Evolutionary conservation across 345 rosid species (phyloP), one percentile per base, ranked within the genome.

Genomic region (Rhodamnia rubescens): DNA sequence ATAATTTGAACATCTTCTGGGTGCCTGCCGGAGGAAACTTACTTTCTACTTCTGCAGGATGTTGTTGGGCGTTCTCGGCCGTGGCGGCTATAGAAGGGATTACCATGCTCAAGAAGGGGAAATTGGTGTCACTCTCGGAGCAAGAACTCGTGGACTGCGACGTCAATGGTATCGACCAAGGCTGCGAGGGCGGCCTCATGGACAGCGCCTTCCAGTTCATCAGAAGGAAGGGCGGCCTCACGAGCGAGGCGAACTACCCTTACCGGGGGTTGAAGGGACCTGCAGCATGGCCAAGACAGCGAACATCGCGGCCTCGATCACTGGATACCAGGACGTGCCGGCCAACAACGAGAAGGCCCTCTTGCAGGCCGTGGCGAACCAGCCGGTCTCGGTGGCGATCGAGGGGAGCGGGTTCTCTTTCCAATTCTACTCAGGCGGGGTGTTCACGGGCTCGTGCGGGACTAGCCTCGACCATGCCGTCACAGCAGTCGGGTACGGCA

Each of bases 1-100:
- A 32, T 32, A 32, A 69, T 32, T 16, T 69, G 44, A 69, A 69
- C 75, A 32, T 8, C 78, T 69, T 32, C 11, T 69, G 78, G 5
- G 36, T 8, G 78, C 78, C 13, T 11, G 78, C 44, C 47, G 9
- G 47, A 69, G 47, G 47, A 22, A 32, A 69, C 78, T 69, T 69
- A 32, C 78, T 32, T 16, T 54, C 26, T 15, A 21, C 20, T 32
- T 83, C 44, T 55, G 57, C 24, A 93, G 96, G 93, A 13, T 57
- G 88, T 89, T 94, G 96, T 81, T 93, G 94, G 96, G 95, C 95
- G 59, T 94, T 92, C 87, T 90, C 94, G 18, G 91, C 94, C 0
- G 90, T 91, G 78, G 95, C 94, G 83, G 94, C 94, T 15, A 88
- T 90, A 36, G 94, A 94, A 89, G 94, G 95, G 81, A 78, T 90